A percentile compares a stretch with the other conserved stretches of the same genome.
phyloP scores from a whole-genome alignment of 1,139 yeast species.

The Yamadazyma sp. region DNA sequence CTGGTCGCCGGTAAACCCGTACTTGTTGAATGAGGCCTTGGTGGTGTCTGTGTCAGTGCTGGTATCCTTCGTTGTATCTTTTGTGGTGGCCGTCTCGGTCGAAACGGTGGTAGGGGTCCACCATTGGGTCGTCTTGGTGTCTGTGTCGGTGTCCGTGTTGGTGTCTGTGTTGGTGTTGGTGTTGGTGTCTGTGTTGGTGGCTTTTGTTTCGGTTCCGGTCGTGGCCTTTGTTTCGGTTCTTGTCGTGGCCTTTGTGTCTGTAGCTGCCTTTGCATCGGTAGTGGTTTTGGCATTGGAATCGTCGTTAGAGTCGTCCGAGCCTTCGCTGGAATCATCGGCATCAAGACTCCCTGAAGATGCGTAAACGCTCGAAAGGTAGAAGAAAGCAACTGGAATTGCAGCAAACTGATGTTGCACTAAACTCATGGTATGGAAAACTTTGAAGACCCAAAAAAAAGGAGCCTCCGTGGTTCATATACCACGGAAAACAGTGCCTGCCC shows the following conservation, averaged over 20 bases:
- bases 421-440: slow-evolving; percentile 7
- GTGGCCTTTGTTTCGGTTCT: slow-evolving; percentile 4
- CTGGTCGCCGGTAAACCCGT: slow-evolving; percentile 46
- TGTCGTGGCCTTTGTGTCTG: slow-evolving; percentile 5
- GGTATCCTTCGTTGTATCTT: slow-evolving; percentile 8
- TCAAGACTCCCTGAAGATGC: slow-evolving; percentile 11
- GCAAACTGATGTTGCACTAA: slow-evolving; percentile 4
- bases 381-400: slow-evolving; percentile 6
- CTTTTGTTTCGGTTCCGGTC: neutral
- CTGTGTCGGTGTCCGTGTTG: slow-evolving; percentile 11
- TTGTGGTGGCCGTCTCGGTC: slow-evolving; percentile 18
- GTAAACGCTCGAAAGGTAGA: slow-evolving; percentile 2
- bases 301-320: slow-evolving; percentile 1
- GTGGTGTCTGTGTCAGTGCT: slow-evolving; percentile 6
- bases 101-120: slow-evolving; percentile 20
- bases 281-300: slow-evolving; percentile 1
- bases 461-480: neutral
- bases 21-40: slow-evolving; percentile 35
- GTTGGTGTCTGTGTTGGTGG: slow-evolving; percentile 2
- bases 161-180: neutral
- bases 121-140: slow-evolving; percentile 15
- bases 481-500: neutral
- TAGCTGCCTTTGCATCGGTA: slow-evolving; percentile 4
- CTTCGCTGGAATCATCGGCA: neutral
- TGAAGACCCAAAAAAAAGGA: neutral